Percentiles rank a stretch among this genome's conserved stretches.
phyloP scores from a whole-genome alignment of 164 flowering plant species.

The Hamamelis virginiana region DNA sequence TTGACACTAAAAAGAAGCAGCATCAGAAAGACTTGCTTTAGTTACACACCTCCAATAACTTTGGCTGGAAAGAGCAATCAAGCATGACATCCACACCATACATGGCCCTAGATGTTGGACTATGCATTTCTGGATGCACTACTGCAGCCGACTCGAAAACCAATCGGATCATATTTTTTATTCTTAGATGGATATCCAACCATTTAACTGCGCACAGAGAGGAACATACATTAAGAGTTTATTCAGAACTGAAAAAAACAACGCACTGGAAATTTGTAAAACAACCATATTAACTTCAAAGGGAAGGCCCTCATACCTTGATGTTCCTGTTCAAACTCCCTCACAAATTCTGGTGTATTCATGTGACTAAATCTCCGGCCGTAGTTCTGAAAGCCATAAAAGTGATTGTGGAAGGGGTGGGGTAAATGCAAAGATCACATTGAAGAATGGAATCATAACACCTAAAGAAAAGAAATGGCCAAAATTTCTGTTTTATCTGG shows the following conservation, averaged over 20 bases:
- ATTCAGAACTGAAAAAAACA: not conserved
- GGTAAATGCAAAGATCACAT: not conserved
- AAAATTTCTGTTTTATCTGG: not conserved
- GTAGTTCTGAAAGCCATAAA: conserved; percentile 64
- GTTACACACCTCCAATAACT: conserved; percentile 77
- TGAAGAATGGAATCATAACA: not conserved
- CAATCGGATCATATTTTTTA: conserved; percentile 63
- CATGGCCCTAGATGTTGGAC: conserved; percentile 74
- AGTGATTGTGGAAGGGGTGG: not conserved
- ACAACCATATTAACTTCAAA: not conserved
- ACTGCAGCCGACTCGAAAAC: conserved; percentile 84
- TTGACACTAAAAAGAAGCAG: not conserved
- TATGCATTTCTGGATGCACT: conserved; percentile 91
- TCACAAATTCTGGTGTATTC: conserved; percentile 84
- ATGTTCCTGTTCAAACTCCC: conserved; percentile 87
- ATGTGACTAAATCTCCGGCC: conserved; percentile 77
- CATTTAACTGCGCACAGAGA: conserved; percentile 66
- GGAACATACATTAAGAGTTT: not conserved
- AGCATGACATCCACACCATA: conserved; percentile 99
- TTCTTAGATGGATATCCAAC: conserved; percentile 73
- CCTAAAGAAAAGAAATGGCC: not conserved
- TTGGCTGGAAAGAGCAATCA: conserved; percentile 72
- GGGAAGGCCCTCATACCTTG: conserved; percentile 41
- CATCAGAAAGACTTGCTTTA: not conserved
- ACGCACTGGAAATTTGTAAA: not conserved